These are phyloP conservation scores for Solanum neorickii DNA, from an alignment of 257 asterid genomes.

Conservation along the genomic window DNA sequence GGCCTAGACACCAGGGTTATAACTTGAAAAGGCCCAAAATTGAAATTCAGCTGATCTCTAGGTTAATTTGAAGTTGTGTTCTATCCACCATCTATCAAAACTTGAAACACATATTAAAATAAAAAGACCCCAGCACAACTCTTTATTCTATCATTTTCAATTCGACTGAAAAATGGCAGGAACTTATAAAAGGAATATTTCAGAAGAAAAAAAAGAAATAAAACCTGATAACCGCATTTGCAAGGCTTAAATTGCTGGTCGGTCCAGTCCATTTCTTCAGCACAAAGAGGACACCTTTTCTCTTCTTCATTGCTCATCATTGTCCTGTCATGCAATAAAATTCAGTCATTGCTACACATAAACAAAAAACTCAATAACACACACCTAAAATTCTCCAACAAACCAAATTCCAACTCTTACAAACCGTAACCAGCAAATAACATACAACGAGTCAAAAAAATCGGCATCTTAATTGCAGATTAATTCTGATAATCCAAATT, in stretches of 20 bases:
- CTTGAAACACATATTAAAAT: background rate
- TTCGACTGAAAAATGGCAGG: background rate
- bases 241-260: constrained; percentile 96
- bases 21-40: background rate
- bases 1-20: background rate
- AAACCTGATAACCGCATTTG: constrained; percentile 89
- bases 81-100: background rate
- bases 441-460: background rate
- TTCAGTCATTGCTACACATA: background rate
- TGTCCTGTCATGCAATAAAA: constrained; percentile 16
- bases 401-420: background rate
- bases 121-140: background rate
- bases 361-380: background rate
- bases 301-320: constrained; percentile 83
- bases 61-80: background rate
- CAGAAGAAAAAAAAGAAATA: background rate
- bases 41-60: background rate
- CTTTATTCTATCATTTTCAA: background rate
- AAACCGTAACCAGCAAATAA: background rate
- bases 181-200: background rate
- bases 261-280: constrained; percentile 99
- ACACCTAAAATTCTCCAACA: background rate
- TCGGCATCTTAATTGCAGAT: background rate
- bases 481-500: background rate
- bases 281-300: constrained; percentile 93